Evolutionary conservation across 768 basidiomycete species (phyloP).

Genomic region (Tricholomella constricta): DNA sequence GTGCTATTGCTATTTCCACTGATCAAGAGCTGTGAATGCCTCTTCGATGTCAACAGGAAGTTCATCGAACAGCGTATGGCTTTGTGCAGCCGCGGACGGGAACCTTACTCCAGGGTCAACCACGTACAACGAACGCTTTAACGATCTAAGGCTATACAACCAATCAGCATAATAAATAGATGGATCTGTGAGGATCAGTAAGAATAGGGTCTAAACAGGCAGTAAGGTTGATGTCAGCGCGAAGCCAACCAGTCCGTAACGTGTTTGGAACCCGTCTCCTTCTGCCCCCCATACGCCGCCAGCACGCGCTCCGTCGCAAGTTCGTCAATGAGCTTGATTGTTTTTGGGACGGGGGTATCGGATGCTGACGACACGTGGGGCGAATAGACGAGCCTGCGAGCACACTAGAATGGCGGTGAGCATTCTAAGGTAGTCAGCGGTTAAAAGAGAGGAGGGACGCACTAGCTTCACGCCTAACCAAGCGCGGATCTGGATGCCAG

Average conservation of each 20-base stretch:
- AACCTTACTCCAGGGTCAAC: no score
- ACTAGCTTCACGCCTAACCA: conserved; percentile 88
- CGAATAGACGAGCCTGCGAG: conserved; percentile 53
- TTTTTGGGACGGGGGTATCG: conserved; percentile 57
- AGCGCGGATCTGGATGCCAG: conserved; percentile 65
- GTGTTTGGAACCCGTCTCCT: conserved; percentile 41
- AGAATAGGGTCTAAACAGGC: no score
- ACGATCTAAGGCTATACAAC: background rate
- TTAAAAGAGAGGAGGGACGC: conserved; percentile 25
- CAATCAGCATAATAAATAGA: no score
- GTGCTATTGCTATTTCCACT: background rate
- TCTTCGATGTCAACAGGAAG: no score
- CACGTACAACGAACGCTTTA: background rate
- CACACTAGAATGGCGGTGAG: conserved; percentile 44
- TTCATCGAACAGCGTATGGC: no score
- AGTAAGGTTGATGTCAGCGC: background rate
- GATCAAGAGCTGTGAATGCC: background rate
- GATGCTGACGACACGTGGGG: conserved; percentile 51
- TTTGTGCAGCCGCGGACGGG: no score
- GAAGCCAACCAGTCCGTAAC: conserved; percentile 32
- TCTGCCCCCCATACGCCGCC: conserved; percentile 57
- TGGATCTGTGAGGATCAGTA: no score
- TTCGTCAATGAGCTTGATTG: conserved; percentile 61
- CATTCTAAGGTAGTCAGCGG: background rate
- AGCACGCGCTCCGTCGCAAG: conserved; percentile 73